phyloP scores from a whole-genome alignment of 129 eudicot species.

The Flaveria sonorensis region DNA sequence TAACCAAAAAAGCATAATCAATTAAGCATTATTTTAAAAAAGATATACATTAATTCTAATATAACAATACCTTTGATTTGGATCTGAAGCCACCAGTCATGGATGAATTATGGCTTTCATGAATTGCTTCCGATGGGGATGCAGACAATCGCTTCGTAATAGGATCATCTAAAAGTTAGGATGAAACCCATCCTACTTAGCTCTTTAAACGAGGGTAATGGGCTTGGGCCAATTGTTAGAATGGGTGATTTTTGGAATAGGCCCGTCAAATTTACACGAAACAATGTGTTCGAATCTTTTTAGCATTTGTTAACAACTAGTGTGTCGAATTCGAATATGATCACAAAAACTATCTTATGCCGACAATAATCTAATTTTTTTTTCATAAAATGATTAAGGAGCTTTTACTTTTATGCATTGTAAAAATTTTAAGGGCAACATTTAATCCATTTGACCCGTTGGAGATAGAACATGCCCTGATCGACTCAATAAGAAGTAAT shows the following conservation, averaged over 20 bases:
- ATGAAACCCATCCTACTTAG: constrained; percentile 18
- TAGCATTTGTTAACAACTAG: not conserved
- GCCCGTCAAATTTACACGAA: not conserved
- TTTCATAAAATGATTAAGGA: no score
- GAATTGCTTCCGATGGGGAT: constrained; percentile 47
- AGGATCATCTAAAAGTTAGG: constrained; percentile 65
- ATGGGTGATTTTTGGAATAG: not conserved
- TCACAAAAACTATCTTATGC: not conserved
- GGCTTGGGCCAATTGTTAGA: not conserved
- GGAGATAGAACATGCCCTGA: not conserved
- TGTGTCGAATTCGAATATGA: not conserved
- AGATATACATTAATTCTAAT: not conserved
- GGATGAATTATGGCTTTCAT: constrained; percentile 40
- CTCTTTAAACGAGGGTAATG: not conserved
- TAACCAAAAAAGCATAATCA: not conserved
- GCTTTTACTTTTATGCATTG: not conserved
- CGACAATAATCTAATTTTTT: not conserved
- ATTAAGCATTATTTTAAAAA: not conserved
- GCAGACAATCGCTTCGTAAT: constrained; percentile 62
- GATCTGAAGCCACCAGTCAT: constrained; percentile 39
- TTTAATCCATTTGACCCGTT: not conserved
- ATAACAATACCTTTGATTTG: constrained; percentile 45
- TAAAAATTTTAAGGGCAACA: not conserved
- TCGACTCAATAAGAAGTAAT: not conserved
- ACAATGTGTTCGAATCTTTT: not conserved